Evolutionary conservation across 306 rosid genomes (phyloP), one percentile per base, ranked within the genome.

Genomic region (Sphenostylis stenocarpa): DNA sequence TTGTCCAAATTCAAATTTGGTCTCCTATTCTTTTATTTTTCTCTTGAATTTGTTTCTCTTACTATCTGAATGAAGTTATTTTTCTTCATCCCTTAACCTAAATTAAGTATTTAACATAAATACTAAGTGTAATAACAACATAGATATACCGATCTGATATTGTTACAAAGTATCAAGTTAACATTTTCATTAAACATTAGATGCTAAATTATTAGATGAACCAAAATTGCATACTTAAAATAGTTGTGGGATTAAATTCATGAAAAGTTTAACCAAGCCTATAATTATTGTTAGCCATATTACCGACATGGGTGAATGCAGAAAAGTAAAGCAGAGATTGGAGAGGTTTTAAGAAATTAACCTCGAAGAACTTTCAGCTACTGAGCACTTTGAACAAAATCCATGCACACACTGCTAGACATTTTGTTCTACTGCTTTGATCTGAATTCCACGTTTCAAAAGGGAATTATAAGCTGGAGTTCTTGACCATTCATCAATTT

Each of bases 401-500:
- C 78, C 51, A 13, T 26, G 56, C 33, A 16, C 4, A 55, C 73
- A 48, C 55, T 51, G 70, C 85, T 87, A 87, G 62, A 81, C 53
- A 21, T 66, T 84, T 44, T 75, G 83, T 45, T 80, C 76, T 28
- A 65, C 57, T 39, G 86, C 51, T 68, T 49, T 71, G 47, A 81
- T 67, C 78, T 76, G 85, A 55, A 34, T 66, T 52, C 91, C 97
- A 9, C 88, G 96, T 70, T 81, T 87, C 73, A 92, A 74, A 49
- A 95, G 86, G 61, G 85, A 84, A 82, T 38, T 80, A 23, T 92
- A 95, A 29, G 85, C 92, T 58, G 79, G 75, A 85, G 88, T 86
- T 83, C 88, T 91, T 62, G 99, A 95, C 97, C 99, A 95, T 77
- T 89, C 92, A 80, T 95, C 97, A 71, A 95, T 92, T 83, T 95